A percentile compares a stretch with the other conserved stretches of the same genome.
phyloP scores from a whole-genome alignment of 176 grass and related monocot genomes.

The Cenchrus purpureus region DNA sequence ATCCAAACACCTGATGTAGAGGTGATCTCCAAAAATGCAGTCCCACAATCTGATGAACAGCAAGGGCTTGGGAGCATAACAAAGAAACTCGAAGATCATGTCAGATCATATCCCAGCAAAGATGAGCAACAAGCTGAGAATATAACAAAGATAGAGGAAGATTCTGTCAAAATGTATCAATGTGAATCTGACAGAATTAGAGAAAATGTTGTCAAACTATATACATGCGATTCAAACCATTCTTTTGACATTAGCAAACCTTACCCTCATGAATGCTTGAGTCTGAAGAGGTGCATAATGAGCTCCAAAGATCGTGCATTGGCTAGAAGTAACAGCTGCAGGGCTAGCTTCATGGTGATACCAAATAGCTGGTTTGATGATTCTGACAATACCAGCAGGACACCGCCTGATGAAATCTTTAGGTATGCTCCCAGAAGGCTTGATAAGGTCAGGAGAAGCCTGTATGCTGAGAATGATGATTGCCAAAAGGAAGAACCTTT shows the following conservation, averaged over 20 bases:
- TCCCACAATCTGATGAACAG: constrained; percentile 32
- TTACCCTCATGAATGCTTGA: constrained; percentile 41
- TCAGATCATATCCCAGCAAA: constrained; percentile 28
- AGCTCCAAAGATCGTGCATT: constrained; percentile 51
- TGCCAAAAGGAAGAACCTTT: constrained; percentile 36
- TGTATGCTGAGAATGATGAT: constrained; percentile 47
- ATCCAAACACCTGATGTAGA: constrained; percentile 56
- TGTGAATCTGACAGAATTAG: constrained; percentile 33
- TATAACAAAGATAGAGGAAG: constrained; percentile 38
- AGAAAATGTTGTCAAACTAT: constrained; percentile 47
- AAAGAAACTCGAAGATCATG: constrained; percentile 48
- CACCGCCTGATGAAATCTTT: constrained; percentile 55
- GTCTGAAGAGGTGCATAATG: constrained; percentile 36
- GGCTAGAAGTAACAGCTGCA: constrained; percentile 86
- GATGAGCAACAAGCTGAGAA: constrained; percentile 31
- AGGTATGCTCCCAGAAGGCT: constrained; percentile 51
- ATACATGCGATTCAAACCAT: constrained; percentile 38
- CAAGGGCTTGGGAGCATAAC: constrained; percentile 32
- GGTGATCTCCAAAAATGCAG: constrained; percentile 32
- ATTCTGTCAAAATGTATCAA: constrained; percentile 35
- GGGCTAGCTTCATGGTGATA: constrained; percentile 67
- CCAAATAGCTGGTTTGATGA: constrained; percentile 74
- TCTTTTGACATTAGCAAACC: constrained; percentile 37
- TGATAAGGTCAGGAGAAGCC: constrained; percentile 60
- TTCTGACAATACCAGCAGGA: constrained; percentile 42